Base-by-base conservation (phyloP, 257 asterid genomes). In the Solanum clarkiae region DNA sequence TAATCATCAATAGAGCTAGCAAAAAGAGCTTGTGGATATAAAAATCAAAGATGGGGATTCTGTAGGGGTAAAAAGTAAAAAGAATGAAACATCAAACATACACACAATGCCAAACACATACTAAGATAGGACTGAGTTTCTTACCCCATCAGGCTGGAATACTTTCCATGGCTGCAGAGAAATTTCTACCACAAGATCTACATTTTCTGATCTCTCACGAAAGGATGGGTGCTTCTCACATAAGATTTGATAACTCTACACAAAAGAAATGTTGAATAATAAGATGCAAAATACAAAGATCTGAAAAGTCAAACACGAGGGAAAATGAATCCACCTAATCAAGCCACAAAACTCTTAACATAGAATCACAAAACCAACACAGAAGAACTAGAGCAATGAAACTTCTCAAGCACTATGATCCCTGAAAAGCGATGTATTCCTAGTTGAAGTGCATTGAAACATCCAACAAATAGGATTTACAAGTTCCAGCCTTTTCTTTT, bases 141-240 rank as follows among this genome's bases (percentile, higher is more conserved):
- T 92, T 89, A 97, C 99, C 80, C 99, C 99, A 81, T 97, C 99
- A 51, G 99, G 99, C 86, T 62, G 91, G 85, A 97, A 97, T 81
- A 95, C 98, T 90, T 95, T 84, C 98, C 98, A 97, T 40, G 98
- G 98, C 92, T 97, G 99, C 84, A 97, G 92, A 74, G 99, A 97
- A 86, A 97, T 97, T 86, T 97, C 99, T 85, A 97, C 99, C 90
- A 95, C 98, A 80, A 97, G 99, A 90, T 97, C 97, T 2, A 97
- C 99, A 86, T 97, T 97, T 88, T 97, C 99, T 60, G 98, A 97
- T 91, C 99, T 92, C 84, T 97, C 98, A 55, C 98, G 99, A 59
- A 97, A 97, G 40, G 98, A 94, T 6, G 98, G 99, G 86, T 97
- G 86, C 93, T 94, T 97, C 97, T 97, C 97, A 74, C 98, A 95